These are phyloP conservation scores for Eutreptiella sp. DNA, from an alignment of 208 protist genomes.

Conservation along the genomic window DNA sequence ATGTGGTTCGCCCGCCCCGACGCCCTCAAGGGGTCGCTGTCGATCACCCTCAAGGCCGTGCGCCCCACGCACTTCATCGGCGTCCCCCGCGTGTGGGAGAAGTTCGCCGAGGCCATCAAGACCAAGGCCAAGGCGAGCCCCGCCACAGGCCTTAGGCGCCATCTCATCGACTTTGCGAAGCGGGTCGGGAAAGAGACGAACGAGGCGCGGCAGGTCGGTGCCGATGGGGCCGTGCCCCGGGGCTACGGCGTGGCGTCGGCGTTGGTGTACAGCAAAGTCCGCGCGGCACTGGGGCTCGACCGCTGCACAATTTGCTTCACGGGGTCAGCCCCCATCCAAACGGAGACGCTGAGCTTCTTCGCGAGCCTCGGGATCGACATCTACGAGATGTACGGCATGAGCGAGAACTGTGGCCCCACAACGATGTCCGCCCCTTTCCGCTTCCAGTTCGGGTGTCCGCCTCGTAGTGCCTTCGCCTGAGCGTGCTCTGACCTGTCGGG, in stretches of 20 bases:
- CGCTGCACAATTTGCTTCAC: conserved; percentile 35
- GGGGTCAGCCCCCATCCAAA: conserved; percentile 48
- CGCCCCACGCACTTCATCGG: conserved; percentile 57
- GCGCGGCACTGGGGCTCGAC: conserved; percentile 41
- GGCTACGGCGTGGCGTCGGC: conserved; percentile 41
- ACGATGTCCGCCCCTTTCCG: too few species aligned
- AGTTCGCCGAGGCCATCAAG: conserved; percentile 43
- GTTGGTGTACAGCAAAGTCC: conserved; percentile 43
- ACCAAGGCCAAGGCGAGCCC: background rate
- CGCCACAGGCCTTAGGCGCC: conserved; percentile 26
- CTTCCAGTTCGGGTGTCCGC: too few species aligned
- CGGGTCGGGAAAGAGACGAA: conserved; percentile 33
- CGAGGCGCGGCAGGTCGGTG: conserved; percentile 29
- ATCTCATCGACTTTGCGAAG: conserved; percentile 38
- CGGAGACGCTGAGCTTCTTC: conserved; percentile 52
- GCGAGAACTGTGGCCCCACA: conserved; percentile 34
- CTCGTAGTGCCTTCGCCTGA: too few species aligned
- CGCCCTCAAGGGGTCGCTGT: conserved; percentile 37
- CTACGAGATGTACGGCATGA: conserved; percentile 54
- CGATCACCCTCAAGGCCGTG: conserved; percentile 34
- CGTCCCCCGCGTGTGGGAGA: conserved; percentile 63
- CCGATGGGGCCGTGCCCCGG: conserved; percentile 34
- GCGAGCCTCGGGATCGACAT: conserved; percentile 46
- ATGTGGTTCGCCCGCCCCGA: conserved; percentile 38
- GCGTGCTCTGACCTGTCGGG: conserved; percentile 16